Evolutionary conservation across 2,329 filamentous ascomycete species (phyloP).

Genomic region (Microcyclospora pomicola): DNA sequence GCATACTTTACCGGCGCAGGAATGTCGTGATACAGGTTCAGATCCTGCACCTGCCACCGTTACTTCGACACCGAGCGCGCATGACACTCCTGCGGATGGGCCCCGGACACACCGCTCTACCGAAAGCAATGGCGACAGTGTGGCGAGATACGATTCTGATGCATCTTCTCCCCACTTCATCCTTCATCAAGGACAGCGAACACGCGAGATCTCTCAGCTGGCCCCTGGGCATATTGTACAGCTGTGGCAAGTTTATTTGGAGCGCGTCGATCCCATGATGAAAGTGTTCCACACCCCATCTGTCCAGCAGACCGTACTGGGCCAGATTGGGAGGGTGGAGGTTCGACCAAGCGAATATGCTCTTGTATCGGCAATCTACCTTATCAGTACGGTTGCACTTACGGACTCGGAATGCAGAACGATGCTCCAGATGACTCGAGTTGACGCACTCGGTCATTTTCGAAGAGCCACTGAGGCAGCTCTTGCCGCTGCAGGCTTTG

Average conservation of each 20-base stretch:
- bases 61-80: neutral
- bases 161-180: no score
- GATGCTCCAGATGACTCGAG: slow-evolving; percentile 10
- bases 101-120: no score
- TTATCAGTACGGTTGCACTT: slow-evolving; percentile 19
- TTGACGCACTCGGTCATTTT: slow-evolving; percentile 12
- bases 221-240: slow-evolving; percentile 38
- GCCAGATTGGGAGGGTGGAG: slow-evolving; percentile 41
- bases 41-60: no score
- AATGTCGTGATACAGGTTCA: no score
- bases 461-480: slow-evolving; percentile 14
- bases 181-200: no score
- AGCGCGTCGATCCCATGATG: slow-evolving; percentile 60
- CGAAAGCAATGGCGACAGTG: no score
- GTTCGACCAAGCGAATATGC: slow-evolving; percentile 32
- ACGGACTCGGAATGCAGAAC: slow-evolving; percentile 16
- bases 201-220: slow-evolving; percentile 4
- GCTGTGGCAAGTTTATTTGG: slow-evolving; percentile 62
- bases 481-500: slow-evolving; percentile 15
- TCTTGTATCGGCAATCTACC: slow-evolving; percentile 24
- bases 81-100: no score
- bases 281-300: slow-evolving; percentile 62
- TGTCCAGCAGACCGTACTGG: slow-evolving; percentile 52
- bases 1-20: slow-evolving; percentile 8
- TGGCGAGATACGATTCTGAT: no score